A percentile compares a stretch with the other conserved stretches of the same genome.
Evolutionary conservation across 2,329 filamentous ascomycete species (phyloP).

Genomic region (Pestalotiopsis sp.): DNA sequence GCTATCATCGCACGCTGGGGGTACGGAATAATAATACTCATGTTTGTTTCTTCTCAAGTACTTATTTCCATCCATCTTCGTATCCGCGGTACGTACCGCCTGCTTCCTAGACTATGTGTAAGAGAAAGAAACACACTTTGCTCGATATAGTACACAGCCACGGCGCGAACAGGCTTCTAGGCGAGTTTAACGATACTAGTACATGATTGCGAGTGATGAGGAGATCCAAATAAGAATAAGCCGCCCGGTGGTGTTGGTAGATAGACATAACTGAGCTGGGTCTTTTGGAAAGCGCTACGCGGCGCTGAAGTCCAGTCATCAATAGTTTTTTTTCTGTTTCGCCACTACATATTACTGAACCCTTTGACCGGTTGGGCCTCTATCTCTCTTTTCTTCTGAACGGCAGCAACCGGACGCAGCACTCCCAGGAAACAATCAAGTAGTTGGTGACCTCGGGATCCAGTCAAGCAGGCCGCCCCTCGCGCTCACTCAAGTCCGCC

Average conservation of each 20-base stretch:
- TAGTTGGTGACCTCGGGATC: neutral
- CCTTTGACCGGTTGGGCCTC: neutral
- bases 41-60: neutral
- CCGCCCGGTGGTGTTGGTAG: neutral
- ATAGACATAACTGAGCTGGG: neutral
- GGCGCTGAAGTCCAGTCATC: slow-evolving; percentile 4
- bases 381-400: neutral
- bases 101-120: neutral
- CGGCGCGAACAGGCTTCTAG: neutral
- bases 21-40: neutral
- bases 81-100: neutral
- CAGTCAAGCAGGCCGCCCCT: neutral
- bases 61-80: neutral
- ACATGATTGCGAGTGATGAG: neutral
- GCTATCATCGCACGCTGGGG: neutral
- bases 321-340: slow-evolving; percentile 7
- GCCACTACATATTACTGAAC: neutral
- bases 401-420: neutral
- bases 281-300: neutral
- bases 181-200: neutral
- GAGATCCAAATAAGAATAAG: neutral
- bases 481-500: neutral
- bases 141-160: neutral
- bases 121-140: neutral
- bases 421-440: neutral